phyloP scores from a whole-genome alignment of 768 basidiomycete species.

The Lactifluus rugatus region DNA sequence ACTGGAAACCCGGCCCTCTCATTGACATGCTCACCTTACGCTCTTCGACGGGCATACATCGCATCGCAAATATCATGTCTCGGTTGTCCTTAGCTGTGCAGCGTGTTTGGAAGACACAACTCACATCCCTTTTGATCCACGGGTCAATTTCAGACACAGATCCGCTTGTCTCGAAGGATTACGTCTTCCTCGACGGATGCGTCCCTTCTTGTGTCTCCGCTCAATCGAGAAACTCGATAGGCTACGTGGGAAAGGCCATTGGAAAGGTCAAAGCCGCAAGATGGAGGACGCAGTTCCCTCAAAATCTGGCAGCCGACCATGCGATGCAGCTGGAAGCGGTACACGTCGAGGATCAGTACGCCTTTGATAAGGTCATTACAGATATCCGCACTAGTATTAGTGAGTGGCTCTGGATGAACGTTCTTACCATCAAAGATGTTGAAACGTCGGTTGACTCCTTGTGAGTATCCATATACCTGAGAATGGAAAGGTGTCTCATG shows the following conservation, averaged over 20 bases:
- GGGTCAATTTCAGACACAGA: conserved; percentile 55
- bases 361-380: conserved; percentile 63
- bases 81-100: conserved; percentile 68
- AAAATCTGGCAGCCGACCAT: conserved; percentile 53
- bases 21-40: conserved; percentile 70
- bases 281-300: conserved; percentile 71
- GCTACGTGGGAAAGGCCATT: conserved; percentile 80
- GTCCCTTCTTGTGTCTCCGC: conserved; percentile 68
- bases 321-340: conserved; percentile 54
- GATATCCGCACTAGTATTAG: conserved; percentile 74
- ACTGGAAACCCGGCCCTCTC: conserved; percentile 65
- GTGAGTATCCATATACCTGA: conserved; percentile 36
- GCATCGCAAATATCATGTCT: conserved; percentile 60
- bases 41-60: conserved; percentile 70
- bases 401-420: conserved; percentile 91
- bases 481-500: conserved; percentile 7
- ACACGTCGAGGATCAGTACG: conserved; percentile 65
- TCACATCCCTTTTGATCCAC: conserved; percentile 75
- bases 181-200: conserved; percentile 50
- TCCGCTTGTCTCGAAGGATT: conserved; percentile 54
- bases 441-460: conserved; percentile 77
- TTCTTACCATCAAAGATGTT: conserved; percentile 74
- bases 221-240: conserved; percentile 69
- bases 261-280: conserved; percentile 72
- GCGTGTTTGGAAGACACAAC: conserved; percentile 72